Evolutionary conservation across 805 yeast genomes (phyloP), one percentile per base, ranked within the genome.

Genomic region (Wickerhamiella shivajii): DNA sequence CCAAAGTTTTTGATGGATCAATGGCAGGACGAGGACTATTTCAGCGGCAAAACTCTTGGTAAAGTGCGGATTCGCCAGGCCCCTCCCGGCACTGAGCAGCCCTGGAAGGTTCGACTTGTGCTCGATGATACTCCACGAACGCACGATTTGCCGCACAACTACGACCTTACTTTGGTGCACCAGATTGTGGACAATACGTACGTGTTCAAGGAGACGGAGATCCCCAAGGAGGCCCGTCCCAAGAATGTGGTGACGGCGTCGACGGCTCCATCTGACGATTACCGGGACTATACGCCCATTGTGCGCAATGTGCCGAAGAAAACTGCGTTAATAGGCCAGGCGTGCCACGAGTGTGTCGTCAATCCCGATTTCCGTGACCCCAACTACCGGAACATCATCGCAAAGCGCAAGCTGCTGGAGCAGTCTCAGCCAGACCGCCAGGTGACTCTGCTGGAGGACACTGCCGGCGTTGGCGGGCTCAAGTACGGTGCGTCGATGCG

Each of bases 291-390:
- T 27, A 28, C 34, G 15, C 41, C 41, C 11, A 29, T 31, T 9
- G 34, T 38, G 9, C 24, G 29, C 20, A 27, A 33, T 12, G 80
- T 83, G 36, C 93, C 94, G 1, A 84, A 74, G 51, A 79, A 80
- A 47, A 85, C 98, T 0, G 69, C 84, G 2, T 56, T 90, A 22
- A 67, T 72, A 9, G 98, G 98, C 24, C 80, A 84, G 23, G 75
- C 87, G 18, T 78, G 76, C 37, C 96, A 90, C 52, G 98, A 90
- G 52, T 85, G 96, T 54, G 80, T 77, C 46, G 74, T 81, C 14
- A 69, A 77, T 33, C 96, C 97, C 9, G 70, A 83, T 4, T 69
- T 72, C 47, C 59, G 63, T 27, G 93, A 83, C 49, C 65, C 69
- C 18, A 76, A 77, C 51, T 83, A 84, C 53, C 56, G 61, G 30